phyloP scores from a whole-genome alignment of 2,329 filamentous ascomycete genomes.

The Biscogniauxia marginata region DNA sequence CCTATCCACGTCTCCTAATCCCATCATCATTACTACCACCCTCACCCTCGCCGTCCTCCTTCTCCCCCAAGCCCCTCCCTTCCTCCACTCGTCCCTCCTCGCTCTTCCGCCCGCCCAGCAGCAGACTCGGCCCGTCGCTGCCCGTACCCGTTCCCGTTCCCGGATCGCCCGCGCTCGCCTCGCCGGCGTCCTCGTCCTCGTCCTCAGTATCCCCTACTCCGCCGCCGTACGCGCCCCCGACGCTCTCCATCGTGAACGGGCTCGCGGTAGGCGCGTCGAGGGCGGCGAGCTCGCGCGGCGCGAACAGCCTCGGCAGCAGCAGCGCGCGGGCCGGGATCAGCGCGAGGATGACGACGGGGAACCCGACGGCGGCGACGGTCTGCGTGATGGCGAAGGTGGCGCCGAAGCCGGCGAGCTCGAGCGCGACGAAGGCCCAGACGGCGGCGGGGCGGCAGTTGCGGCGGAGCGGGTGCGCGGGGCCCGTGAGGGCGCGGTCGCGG shows the following conservation, averaged over 20 bases:
- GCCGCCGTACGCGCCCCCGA: conserved; percentile 60
- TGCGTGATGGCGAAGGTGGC: conserved; percentile 82
- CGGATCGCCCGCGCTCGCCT: conserved; percentile 2
- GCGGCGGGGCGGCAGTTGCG: conserved; percentile 59
- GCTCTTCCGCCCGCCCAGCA: conserved; percentile 20
- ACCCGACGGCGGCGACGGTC: conserved; percentile 79
- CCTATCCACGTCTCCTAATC: neutral
- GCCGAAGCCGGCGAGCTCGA: conserved; percentile 70
- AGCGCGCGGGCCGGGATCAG: conserved; percentile 66
- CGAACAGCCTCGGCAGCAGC: conserved; percentile 62
- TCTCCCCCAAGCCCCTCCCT: conserved; percentile 26
- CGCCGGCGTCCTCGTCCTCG: neutral
- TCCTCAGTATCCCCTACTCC: conserved; percentile 19
- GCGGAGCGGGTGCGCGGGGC: conserved; percentile 57
- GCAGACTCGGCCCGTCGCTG: conserved; percentile 5
- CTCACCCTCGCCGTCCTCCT: neutral
- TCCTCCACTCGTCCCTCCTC: conserved; percentile 38
- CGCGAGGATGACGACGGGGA: conserved; percentile 70
- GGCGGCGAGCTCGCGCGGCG: conserved; percentile 55
- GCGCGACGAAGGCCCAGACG: conserved; percentile 69
- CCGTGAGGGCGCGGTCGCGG: conserved; percentile 63
- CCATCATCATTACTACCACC: neutral
- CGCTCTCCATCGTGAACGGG: conserved; percentile 73
- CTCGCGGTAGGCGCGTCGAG: conserved; percentile 75
- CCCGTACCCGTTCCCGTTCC: conserved; percentile 6